These are phyloP conservation scores for Chlamydomonas asymmetrica DNA, from an alignment of 139 green algal genomes.

Conservation along the genomic window DNA sequence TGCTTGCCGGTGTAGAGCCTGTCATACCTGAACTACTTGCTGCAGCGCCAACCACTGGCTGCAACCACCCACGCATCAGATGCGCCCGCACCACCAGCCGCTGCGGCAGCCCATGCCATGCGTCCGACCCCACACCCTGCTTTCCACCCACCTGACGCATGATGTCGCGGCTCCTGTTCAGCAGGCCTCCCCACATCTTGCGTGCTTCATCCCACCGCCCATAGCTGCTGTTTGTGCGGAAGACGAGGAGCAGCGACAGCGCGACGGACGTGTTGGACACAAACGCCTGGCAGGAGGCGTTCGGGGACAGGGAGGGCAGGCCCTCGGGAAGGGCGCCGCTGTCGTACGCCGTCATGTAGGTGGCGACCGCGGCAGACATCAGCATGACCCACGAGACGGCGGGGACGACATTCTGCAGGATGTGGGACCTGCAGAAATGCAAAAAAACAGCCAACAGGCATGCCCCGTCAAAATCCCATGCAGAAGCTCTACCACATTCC, in stretches of 20 bases:
- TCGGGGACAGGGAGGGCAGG: conserved; percentile 19
- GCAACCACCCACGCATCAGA: too few relatives aligned
- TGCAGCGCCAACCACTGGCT: too few relatives aligned
- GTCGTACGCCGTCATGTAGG: conserved; percentile 33
- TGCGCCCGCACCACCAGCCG: too few relatives aligned
- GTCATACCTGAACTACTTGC: too few relatives aligned
- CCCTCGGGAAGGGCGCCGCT: conserved; percentile 10
- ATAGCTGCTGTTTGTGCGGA: conserved; percentile 52
- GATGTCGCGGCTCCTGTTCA: conserved; percentile 57
- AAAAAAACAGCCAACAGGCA: too few relatives aligned
- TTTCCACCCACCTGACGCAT: conserved; percentile 32
- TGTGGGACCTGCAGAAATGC: conserved; percentile 38
- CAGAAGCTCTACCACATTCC: too few relatives aligned
- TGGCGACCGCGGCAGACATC: conserved; percentile 6
- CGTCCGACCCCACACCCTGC: too few relatives aligned
- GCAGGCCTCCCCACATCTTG: conserved; percentile 56
- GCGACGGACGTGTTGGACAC: conserved; percentile 34
- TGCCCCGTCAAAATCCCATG: too few relatives aligned
- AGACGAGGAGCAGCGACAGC: conserved; percentile 63
- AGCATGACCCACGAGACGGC: conserved; percentile 26
- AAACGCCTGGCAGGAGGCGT: conserved; percentile 31
- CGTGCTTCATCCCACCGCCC: conserved; percentile 50
- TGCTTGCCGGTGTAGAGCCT: too few relatives aligned
- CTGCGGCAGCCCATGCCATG: too few relatives aligned
- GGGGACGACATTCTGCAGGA: conserved; percentile 42